Evolutionary conservation across 805 yeast species (phyloP), one percentile per base, ranked within the genome.

Genomic region (Myxozyma kluyveri): DNA sequence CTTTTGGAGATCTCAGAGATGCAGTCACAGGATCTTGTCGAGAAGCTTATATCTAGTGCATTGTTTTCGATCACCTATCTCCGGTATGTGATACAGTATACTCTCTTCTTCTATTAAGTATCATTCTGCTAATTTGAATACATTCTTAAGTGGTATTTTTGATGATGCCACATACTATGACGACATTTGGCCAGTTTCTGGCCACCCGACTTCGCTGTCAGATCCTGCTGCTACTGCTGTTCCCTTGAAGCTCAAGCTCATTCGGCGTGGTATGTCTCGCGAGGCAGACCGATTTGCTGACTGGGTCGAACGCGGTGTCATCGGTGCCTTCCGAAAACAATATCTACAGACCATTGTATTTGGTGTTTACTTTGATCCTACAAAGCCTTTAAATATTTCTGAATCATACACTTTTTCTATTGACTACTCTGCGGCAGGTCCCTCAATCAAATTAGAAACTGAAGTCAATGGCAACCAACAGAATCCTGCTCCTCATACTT

Each of bases 31-130:
- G 73, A 72, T 57, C 63, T 78, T 48, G 68, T 80, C 4, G 74
- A 78, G 47, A 72, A 80, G 1, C 70, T 79, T 65, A 56, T 81
- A 17, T 65, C 72, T 0, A 77, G 79, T 73, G 73, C 83, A 0
- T 69, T 81, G 57, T 82, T 84, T 1, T 79, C 84, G 59, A 67
- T 82, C 24, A 75, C 82, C 1, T 82, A 73, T 59, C 65, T 81
- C 14, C 42, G 62, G 57, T 47, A 24, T 4, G 45, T 35, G 5
- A 10, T 21, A 12, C n/a, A 17, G 10, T 1, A 29, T 41, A 6
- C 24, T 22, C 10, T 18, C 37, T 6, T 18, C 21, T 35, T 24
- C 26, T 17, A 24, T 27, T 18, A 22, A 4, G 44, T 12, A 12
- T 47, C 21, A 35, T 14, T 24, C 32, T 35, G 19, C 45, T 24